Evolutionary conservation across 306 rosid genomes (phyloP).

Genomic region (Fagus crenata): DNA sequence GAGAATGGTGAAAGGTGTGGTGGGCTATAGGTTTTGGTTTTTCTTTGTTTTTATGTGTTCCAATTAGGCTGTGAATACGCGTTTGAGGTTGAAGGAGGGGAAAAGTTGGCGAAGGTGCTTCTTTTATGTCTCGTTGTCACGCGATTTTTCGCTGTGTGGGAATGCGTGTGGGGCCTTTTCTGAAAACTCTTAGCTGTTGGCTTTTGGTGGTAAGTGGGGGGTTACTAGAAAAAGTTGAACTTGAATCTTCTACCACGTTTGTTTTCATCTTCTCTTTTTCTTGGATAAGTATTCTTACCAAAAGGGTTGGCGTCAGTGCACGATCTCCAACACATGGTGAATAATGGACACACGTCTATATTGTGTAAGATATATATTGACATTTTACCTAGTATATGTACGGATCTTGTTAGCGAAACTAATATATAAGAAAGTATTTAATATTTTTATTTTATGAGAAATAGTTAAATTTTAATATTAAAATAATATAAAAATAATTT

Average conservation of each 20-base stretch:
- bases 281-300: too few relatives aligned
- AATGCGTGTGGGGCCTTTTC: conserved; percentile 42
- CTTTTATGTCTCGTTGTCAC: background rate
- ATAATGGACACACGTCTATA: too few relatives aligned
- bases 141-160: conserved; percentile 31
- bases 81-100: conserved; percentile 9
- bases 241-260: background rate
- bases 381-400: too few relatives aligned
- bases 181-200: background rate
- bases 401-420: too few relatives aligned
- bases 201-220: background rate
- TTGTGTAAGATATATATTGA: too few relatives aligned
- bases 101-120: background rate
- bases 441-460: too few relatives aligned
- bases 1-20: conserved; percentile 1
- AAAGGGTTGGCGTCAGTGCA: too few relatives aligned
- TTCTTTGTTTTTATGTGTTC: background rate
- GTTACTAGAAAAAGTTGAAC: background rate
- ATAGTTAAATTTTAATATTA: too few relatives aligned
- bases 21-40: background rate
- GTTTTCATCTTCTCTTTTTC: background rate
- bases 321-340: too few relatives aligned
- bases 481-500: too few relatives aligned
- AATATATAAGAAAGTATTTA: too few relatives aligned
- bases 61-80: conserved; percentile 10